Percentiles rank a stretch among this genome's conserved stretches.
Conservation (phyloP, 1,284 basidiomycete species). For the Tilletia caries region DNA sequence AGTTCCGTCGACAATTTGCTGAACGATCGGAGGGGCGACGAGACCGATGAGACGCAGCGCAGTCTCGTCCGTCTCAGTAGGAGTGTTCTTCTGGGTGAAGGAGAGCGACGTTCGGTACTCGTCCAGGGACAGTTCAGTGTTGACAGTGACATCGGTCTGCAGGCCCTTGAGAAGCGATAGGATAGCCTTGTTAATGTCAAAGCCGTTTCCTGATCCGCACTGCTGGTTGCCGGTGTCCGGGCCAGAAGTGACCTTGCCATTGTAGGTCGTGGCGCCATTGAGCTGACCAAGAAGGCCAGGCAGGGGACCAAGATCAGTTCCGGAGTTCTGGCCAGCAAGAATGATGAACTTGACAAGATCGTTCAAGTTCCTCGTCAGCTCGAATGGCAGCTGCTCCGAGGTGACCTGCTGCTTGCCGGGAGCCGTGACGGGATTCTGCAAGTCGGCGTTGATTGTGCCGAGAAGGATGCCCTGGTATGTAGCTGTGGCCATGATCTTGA, state of each 20-base stretch:
- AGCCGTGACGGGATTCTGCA: conserved; percentile 63
- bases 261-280: conserved; percentile 63
- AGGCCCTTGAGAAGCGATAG: conserved; percentile 65
- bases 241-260: conserved; percentile 61
- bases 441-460: conserved; percentile 59
- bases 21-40: conserved; percentile 61
- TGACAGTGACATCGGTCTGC: conserved; percentile 59
- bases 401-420: conserved; percentile 64
- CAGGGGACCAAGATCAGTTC: conserved; percentile 67
- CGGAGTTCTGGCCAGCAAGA: conserved; percentile 61
- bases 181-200: conserved; percentile 61
- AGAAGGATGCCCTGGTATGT: conserved; percentile 56
- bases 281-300: conserved; percentile 63
- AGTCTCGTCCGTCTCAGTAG: conserved; percentile 66
- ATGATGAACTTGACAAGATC: conserved; percentile 65
- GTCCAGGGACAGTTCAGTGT: conserved; percentile 37
- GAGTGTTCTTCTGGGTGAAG: conserved; percentile 66
- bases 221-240: conserved; percentile 54
- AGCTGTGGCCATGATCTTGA: conserved; percentile 63
- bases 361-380: conserved; percentile 66
- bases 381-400: conserved; percentile 64
- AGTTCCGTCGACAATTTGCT: conserved; percentile 66
- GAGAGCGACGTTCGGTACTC: conserved; percentile 61
- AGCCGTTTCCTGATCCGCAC: conserved; percentile 61
- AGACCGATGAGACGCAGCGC: conserved; percentile 69